Percentiles rank a stretch among this genome's conserved stretches.
These are phyloP conservation scores for Scenedesmus sp. DNA, from an alignment of 163 green algal genomes.

Conservation along the genomic window DNA sequence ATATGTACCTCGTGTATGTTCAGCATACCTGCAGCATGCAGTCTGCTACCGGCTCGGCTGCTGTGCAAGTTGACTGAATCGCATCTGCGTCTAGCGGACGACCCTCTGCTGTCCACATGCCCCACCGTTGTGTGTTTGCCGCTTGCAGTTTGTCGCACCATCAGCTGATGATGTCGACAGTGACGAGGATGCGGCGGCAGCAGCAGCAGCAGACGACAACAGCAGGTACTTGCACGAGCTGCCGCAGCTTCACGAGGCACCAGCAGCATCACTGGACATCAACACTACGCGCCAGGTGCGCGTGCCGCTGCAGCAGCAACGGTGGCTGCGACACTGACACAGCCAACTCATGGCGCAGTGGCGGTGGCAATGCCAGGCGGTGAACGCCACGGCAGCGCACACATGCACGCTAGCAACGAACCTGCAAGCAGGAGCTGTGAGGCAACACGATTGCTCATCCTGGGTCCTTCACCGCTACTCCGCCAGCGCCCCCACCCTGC, in stretches of 20 bases:
- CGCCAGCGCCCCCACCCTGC: too few relatives aligned
- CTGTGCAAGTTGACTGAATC: too few relatives aligned
- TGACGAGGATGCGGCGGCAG: background rate
- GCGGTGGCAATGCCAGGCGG: background rate
- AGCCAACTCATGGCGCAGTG: background rate
- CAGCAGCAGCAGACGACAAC: background rate
- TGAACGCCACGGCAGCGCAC: too few relatives aligned
- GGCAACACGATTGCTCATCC: too few relatives aligned
- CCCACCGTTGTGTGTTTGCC: background rate
- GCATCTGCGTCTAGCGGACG: background rate
- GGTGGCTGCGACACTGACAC: background rate
- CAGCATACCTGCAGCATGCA: too few relatives aligned
- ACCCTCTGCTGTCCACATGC: background rate
- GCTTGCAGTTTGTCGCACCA: conserved; percentile 9
- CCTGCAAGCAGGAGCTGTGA: too few relatives aligned
- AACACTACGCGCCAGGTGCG: conserved; percentile 30
- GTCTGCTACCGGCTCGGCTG: too few relatives aligned
- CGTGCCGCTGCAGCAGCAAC: background rate
- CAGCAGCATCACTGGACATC: conserved; percentile 38
- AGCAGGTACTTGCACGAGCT: conserved; percentile 15
- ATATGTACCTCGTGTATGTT: too few relatives aligned
- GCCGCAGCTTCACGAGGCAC: conserved; percentile 6
- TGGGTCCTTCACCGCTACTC: too few relatives aligned
- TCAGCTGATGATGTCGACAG: conserved; percentile 1
- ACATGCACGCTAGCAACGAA: background rate